Evolutionary conservation across 768 basidiomycete genomes (phyloP).

Genomic region (Lentinula aciculospora): DNA sequence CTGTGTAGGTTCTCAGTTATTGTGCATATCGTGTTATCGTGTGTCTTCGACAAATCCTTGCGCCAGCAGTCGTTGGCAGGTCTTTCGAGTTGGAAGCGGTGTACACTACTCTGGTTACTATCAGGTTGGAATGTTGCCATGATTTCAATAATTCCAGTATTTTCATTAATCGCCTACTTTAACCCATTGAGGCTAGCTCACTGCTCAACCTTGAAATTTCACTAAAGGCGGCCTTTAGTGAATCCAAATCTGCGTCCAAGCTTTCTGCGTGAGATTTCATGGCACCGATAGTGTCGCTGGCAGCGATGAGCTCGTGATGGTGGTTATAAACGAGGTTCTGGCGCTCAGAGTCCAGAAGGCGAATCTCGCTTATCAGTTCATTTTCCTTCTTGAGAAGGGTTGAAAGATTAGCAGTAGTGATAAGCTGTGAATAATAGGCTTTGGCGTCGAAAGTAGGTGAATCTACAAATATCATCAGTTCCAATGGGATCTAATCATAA

Average conservation of each 20-base stretch:
- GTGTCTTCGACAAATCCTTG: too few relatives aligned
- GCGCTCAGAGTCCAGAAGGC: constrained; percentile 80
- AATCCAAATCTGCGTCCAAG: constrained; percentile 79
- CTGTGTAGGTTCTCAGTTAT: too few relatives aligned
- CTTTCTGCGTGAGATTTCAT: constrained; percentile 87
- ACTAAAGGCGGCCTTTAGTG: constrained; percentile 74
- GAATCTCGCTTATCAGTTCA: constrained; percentile 78
- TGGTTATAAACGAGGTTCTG: constrained; percentile 94
- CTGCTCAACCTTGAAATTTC: constrained; percentile 78
- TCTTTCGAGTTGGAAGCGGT: too few relatives aligned
- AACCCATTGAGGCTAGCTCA: constrained; percentile 39
- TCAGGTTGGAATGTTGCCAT: too few relatives aligned
- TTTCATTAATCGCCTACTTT: background rate
- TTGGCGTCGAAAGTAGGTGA: constrained; percentile 79
- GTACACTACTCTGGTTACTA: too few relatives aligned
- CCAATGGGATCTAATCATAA: background rate
- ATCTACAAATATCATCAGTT: constrained; percentile 37
- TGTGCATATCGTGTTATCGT: too few relatives aligned
- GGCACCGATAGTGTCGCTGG: constrained; percentile 85
- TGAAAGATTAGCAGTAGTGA: constrained; percentile 73
- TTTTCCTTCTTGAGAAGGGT: constrained; percentile 76
- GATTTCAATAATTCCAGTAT: background rate
- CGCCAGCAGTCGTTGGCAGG: too few relatives aligned
- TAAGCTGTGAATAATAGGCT: constrained; percentile 80
- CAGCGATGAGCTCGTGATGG: constrained; percentile 91